Conservation (phyloP, 139 green algal genomes). For the Haematococcus sp. region DNA sequence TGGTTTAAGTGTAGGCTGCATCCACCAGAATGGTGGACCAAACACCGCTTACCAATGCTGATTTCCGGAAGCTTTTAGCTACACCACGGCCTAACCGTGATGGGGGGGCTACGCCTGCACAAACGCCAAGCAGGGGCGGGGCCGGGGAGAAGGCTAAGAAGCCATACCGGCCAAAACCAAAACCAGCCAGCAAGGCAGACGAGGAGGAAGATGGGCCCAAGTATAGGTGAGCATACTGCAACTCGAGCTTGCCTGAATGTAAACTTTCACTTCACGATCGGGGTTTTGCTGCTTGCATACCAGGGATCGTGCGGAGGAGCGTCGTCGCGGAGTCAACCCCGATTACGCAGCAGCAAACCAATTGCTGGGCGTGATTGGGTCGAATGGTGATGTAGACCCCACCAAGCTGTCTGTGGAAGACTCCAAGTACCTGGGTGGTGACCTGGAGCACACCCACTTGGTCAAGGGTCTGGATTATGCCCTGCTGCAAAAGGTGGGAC, state of each 20-base stretch:
- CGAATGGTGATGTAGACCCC: constrained; percentile 21
- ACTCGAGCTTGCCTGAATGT: not conserved
- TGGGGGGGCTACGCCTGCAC: not conserved
- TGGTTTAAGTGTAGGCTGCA: not conserved
- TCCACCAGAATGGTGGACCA: constrained; percentile 7
- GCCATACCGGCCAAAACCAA: constrained; percentile 25
- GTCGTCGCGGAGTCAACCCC: constrained; percentile 53
- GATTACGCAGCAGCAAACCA: constrained; percentile 56
- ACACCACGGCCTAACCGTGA: constrained; percentile 48
- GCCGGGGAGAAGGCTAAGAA: constrained; percentile 1
- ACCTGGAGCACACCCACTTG: constrained; percentile 90
- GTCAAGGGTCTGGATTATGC: constrained; percentile 94
- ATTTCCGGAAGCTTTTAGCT: constrained; percentile 65
- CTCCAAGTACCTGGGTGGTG: constrained; percentile 88
- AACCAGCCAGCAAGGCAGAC: constrained; percentile 26
- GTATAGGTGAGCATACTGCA: constrained; percentile 53
- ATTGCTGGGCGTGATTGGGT: constrained; percentile 24
- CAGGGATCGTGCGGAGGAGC: constrained; percentile 78
- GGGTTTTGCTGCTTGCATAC: constrained; percentile 4
- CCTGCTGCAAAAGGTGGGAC: constrained; percentile 81
- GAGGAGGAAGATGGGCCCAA: constrained; percentile 47
- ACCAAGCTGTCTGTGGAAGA: constrained; percentile 69
- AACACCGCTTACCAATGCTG: constrained; percentile 58
- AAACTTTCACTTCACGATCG: not conserved
- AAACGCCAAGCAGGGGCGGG: not conserved